Percentiles rank a stretch among this genome's conserved stretches.
Conservation (phyloP, 2,329 filamentous ascomycete species). For the Aspergillus proliferans region DNA sequence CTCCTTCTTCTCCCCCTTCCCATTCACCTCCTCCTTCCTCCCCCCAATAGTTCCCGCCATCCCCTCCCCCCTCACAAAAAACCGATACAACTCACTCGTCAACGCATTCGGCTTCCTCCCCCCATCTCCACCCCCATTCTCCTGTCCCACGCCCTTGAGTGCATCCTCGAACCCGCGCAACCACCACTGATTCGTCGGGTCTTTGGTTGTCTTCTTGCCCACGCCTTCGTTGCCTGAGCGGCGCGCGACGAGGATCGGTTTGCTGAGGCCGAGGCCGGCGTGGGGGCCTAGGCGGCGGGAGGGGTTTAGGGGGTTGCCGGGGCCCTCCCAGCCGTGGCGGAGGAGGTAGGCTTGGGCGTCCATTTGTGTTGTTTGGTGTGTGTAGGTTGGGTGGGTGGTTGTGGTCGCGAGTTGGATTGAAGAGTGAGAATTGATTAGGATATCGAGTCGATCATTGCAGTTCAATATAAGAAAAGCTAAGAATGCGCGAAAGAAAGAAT, state of each 20-base stretch:
- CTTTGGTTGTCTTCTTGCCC: constrained; percentile 63
- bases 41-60: constrained; percentile 60
- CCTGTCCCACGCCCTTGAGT: constrained; percentile 64
- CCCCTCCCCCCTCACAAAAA: constrained; percentile 76
- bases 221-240: constrained; percentile 78
- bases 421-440: too few relatives aligned
- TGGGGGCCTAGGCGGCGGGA: constrained; percentile 41
- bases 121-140: constrained; percentile 51
- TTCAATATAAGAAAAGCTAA: neutral
- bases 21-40: constrained; percentile 4
- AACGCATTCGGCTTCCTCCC: constrained; percentile 41
- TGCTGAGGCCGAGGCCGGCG: constrained; percentile 69
- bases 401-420: neutral
- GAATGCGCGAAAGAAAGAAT: neutral
- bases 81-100: constrained; percentile 62
- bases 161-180: constrained; percentile 89
- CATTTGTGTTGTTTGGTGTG: constrained; percentile 48
- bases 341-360: constrained; percentile 76
- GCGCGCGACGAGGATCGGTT: constrained; percentile 74
- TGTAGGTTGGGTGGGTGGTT: neutral
- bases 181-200: constrained; percentile 86
- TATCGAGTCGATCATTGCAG: neutral
- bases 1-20: constrained; percentile 17
- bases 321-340: constrained; percentile 83
- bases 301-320: constrained; percentile 79